Conservation (phyloP, 805 yeast species). For the Cyberlindnera saturnus region DNA sequence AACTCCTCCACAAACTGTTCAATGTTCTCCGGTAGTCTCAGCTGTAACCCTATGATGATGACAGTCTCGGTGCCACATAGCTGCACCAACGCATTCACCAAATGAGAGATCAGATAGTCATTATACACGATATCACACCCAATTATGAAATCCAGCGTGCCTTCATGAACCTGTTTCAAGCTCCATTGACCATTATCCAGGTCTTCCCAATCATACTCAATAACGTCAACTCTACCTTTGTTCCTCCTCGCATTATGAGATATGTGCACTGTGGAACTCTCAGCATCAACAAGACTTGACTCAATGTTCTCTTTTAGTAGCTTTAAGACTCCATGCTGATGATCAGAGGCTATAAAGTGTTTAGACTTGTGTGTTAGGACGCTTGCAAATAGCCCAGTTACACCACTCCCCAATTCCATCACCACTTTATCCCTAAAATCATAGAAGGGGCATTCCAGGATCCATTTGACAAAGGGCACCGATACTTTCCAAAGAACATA, state of each 20-base stretch:
- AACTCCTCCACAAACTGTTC: conserved; percentile 38
- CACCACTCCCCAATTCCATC: conserved; percentile 61
- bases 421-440: conserved; percentile 22
- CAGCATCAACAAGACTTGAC: conserved; percentile 28
- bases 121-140: conserved; percentile 68
- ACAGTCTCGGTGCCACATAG: conserved; percentile 31
- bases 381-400: conserved; percentile 44
- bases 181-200: conserved; percentile 29
- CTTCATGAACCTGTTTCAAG: conserved; percentile 11
- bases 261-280: conserved; percentile 19
- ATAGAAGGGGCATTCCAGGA: conserved; percentile 21
- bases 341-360: conserved; percentile 53
- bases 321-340: conserved; percentile 41
- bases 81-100: conserved; percentile 36
- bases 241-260: background rate
- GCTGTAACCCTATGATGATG: conserved; percentile 43
- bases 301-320: conserved; percentile 40
- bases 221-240: conserved; percentile 31
- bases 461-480: conserved; percentile 47
- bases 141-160: conserved; percentile 39
- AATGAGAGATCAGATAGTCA: conserved; percentile 46
- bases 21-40: conserved; percentile 45
- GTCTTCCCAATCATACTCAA: conserved; percentile 60
- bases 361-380: conserved; percentile 29
- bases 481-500: conserved; percentile 57